Conservation (phyloP, 345 rosid species). For the Noccaea caerulescens region DNA sequence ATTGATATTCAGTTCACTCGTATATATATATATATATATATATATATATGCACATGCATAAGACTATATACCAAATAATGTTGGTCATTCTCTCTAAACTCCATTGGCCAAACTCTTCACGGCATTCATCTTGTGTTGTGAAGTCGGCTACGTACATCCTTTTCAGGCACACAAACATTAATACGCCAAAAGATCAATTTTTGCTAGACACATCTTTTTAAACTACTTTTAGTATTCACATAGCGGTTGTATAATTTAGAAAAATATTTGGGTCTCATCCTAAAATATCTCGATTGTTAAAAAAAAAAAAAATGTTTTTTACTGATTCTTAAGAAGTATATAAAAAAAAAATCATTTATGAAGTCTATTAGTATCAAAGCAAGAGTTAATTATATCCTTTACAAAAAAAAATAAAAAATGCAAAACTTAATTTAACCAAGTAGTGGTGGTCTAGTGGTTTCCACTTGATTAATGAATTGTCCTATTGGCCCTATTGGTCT, state of each 20-base stretch:
- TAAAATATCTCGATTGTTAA: not conserved
- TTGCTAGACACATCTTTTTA: not conserved
- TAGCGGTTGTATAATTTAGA: not conserved
- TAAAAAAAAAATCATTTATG: not conserved
- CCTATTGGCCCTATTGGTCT: too few species aligned
- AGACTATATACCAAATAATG: slow-evolving; percentile 2
- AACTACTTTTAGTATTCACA: not conserved
- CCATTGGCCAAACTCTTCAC: slow-evolving; percentile 29
- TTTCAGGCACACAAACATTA: not conserved
- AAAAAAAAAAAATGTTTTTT: not conserved
- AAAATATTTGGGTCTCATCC: not conserved
- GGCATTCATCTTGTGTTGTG: slow-evolving; percentile 4
- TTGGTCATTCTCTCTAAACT: slow-evolving; percentile 28
- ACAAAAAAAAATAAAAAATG: too few species aligned
- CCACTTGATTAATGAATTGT: too few species aligned
- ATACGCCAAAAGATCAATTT: not conserved
- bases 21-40: too few species aligned
- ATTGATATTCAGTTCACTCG: too few species aligned
- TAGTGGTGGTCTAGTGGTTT: too few species aligned
- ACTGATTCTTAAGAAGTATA: too few species aligned
- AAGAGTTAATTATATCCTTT: not conserved
- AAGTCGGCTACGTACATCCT: not conserved
- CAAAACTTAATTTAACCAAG: too few species aligned
- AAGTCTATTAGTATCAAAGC: not conserved
- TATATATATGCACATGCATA: slow-evolving; percentile 13